Evolutionary conservation across 768 basidiomycete species (phyloP), one percentile per base, ranked within the genome.

Genomic region (Boletus edulis): DNA sequence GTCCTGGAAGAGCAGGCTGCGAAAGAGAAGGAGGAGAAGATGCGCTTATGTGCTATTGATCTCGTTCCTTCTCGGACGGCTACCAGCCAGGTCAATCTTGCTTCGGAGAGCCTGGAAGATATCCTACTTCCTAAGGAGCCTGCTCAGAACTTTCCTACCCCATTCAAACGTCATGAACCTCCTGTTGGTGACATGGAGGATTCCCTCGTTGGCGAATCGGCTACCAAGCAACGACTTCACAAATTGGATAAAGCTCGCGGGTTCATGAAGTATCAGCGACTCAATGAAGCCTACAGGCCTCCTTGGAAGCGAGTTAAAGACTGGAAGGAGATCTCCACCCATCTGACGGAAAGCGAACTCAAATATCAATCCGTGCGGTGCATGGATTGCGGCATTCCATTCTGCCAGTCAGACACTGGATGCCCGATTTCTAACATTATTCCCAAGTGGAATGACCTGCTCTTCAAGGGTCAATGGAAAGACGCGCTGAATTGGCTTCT

Each of bases 381-480:
- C 78, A 98, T 98, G 97, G 94, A 96, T 67, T 96, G 94, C 61
- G 94, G 94, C 51, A 85, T 95, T 46, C 94, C 94, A 14, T 95
- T 95, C 80, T 96, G 94, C 70, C 93, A 98, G 75, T 94, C 94
- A 22, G 94, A 98, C 66, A 83, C 86, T 34, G 96, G 97, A 18
- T 99, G 97, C 70, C 97, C 97, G 13, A 92, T 98, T 68, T 95
- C 92, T 49, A 99, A 99, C 72, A 81, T 98, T 66, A 97, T 98
- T 65, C 95, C 96, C 31, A 94, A 96, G 72, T 99, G 96, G 96
- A 98, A 98, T 71, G 94, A 97, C 66, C 83, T 98, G 52, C 92
- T 99, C 41, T 98, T 98, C 84, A 95, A 98, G 76, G 92, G 89
- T 27, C 92, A 96, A 72, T 98, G 96, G 96, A 81, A 82, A 64